Evolutionary conservation across 805 yeast species (phyloP).

Genomic region (Nakazawaea pomicola): DNA sequence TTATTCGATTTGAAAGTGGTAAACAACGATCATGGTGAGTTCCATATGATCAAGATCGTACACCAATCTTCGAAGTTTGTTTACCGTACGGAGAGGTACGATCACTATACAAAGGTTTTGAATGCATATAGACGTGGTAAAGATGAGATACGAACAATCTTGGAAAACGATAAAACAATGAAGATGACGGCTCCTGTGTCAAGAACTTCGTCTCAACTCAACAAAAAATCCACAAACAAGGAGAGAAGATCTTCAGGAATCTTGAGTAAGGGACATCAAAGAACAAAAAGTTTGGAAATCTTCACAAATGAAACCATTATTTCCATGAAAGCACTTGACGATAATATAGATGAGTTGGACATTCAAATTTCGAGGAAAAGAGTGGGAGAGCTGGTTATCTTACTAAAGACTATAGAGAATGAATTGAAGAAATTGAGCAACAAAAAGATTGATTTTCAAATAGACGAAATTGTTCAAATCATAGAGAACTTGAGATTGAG

Average conservation of each 20-base stretch:
- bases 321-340: slow-evolving; percentile 47
- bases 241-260: slow-evolving; percentile 18
- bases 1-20: slow-evolving; percentile 32
- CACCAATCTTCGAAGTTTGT: slow-evolving; percentile 34
- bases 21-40: slow-evolving; percentile 13
- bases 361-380: slow-evolving; percentile 58
- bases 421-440: slow-evolving; percentile 18
- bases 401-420: slow-evolving; percentile 15
- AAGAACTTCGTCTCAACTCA: slow-evolving; percentile 3
- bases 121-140: slow-evolving; percentile 57
- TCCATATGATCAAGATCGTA: slow-evolving; percentile 16
- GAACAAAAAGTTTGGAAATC: slow-evolving; percentile 47
- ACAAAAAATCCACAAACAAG: slow-evolving; percentile 19
- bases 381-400: slow-evolving; percentile 38
- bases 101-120: slow-evolving; percentile 50
- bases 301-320: slow-evolving; percentile 16
- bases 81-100: slow-evolving; percentile 56
- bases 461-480: slow-evolving; percentile 33
- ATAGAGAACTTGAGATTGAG: slow-evolving; percentile 14
- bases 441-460: slow-evolving; percentile 14
- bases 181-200: slow-evolving; percentile 26
- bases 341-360: slow-evolving; percentile 64
- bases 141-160: slow-evolving; percentile 52
- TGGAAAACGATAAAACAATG: slow-evolving; percentile 39
- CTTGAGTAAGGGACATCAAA: slow-evolving; percentile 45